Evolutionary conservation across 768 basidiomycete genomes (phyloP).

Genomic region (Trametes maxima): DNA sequence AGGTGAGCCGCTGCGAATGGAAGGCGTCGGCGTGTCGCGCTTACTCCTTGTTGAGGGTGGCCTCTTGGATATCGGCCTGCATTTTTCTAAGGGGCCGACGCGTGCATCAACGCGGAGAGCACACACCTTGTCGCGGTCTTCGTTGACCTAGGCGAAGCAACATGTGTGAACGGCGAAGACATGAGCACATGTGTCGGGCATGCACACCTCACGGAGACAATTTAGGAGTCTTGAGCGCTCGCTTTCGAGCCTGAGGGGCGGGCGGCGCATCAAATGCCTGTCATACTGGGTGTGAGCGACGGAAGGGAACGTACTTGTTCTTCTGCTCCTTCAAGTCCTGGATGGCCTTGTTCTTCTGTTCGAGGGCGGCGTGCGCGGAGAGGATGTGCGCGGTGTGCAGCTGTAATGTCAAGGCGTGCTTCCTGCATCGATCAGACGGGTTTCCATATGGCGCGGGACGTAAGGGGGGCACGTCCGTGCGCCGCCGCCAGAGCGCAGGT

Average conservation of each 20-base stretch:
- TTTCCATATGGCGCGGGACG: not conserved
- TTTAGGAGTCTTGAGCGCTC: slow-evolving; percentile 71
- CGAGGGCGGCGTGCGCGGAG: slow-evolving; percentile 77
- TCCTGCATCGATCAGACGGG: slow-evolving; percentile 45
- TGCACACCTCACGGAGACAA: slow-evolving; percentile 66
- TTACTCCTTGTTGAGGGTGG: slow-evolving; percentile 70
- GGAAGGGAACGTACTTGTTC: slow-evolving; percentile 61
- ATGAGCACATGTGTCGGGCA: slow-evolving; percentile 4
- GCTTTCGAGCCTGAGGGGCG: slow-evolving; percentile 61
- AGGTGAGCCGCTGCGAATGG: not conserved
- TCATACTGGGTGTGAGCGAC: not conserved
- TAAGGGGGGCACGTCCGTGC: not conserved
- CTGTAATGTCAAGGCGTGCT: slow-evolving; percentile 82
- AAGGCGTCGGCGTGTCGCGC: slow-evolving; percentile 25
- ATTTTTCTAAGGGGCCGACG: not conserved
- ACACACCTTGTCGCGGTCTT: slow-evolving; percentile 73
- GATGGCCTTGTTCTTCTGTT: slow-evolving; percentile 75
- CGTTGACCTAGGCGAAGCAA: slow-evolving; percentile 57
- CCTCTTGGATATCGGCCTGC: slow-evolving; percentile 71
- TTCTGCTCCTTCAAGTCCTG: slow-evolving; percentile 85
- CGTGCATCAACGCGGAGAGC: slow-evolving; percentile 8
- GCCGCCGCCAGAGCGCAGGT: slow-evolving; percentile 3
- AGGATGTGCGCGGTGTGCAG: slow-evolving; percentile 87
- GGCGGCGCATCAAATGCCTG: not conserved
- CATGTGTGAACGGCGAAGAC: slow-evolving; percentile 12